Conservation (phyloP, 2,329 filamentous ascomycete species). For the Cytospora chrysosperma region DNA sequence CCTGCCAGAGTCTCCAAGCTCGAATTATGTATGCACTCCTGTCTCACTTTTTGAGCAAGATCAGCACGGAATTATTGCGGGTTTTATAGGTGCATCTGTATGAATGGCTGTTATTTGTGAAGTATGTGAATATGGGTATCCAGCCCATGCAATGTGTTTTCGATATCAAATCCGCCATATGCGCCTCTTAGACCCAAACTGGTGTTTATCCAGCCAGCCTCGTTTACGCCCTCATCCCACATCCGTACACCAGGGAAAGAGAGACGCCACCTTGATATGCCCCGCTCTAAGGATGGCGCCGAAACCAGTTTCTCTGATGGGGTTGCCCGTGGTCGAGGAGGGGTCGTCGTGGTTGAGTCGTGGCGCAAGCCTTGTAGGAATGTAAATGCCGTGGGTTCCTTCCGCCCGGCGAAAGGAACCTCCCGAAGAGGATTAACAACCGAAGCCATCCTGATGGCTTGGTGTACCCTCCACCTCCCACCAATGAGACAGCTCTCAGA, state of each 20-base stretch:
- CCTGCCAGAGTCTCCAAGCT: neutral
- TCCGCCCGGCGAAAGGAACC: neutral
- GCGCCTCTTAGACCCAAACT: neutral
- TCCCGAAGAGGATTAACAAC: neutral
- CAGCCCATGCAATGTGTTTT: neutral
- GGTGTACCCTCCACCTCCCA: neutral
- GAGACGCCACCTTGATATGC: neutral
- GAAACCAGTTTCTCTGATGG: constrained; percentile 6
- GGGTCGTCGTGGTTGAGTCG: neutral
- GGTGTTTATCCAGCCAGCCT: neutral
- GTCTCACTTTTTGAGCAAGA: too few relatives aligned
- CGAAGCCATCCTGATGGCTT: constrained; percentile 14
- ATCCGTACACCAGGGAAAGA: neutral
- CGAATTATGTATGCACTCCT: neutral
- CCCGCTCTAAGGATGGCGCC: constrained; percentile 1
- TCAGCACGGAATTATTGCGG: neutral
- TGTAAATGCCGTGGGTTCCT: neutral
- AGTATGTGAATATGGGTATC: neutral
- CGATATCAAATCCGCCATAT: neutral
- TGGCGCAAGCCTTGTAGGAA: neutral
- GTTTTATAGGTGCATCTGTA: neutral
- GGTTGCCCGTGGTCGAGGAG: neutral
- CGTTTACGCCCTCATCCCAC: neutral
- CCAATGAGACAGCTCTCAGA: constrained; percentile 10
- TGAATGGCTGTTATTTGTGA: neutral